phyloP scores from a whole-genome alignment of 805 yeast genomes.

The Yarrowia porcina region DNA sequence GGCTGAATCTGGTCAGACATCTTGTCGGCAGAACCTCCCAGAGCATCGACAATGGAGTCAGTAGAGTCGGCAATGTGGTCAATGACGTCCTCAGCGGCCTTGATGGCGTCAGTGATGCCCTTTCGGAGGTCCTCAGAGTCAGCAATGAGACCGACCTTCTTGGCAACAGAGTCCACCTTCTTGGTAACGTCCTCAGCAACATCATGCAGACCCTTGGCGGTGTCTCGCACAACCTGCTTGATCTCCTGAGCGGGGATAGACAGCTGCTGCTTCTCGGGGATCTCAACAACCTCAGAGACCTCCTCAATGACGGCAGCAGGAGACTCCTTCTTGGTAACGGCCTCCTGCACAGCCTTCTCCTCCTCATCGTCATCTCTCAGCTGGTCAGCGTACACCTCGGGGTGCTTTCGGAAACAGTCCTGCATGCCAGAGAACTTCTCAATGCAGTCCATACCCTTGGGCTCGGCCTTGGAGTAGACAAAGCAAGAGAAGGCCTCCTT shows the following conservation, averaged over 20 bases:
- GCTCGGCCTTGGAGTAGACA: constrained; percentile 88
- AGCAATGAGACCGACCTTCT: constrained; percentile 27
- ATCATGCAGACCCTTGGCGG: constrained; percentile 29
- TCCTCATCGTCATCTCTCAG: constrained; percentile 64
- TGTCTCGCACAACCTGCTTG: constrained; percentile 32
- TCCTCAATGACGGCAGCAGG: constrained; percentile 2
- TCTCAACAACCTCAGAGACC: constrained; percentile 11
- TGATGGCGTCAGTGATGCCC: constrained; percentile 3
- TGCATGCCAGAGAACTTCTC: constrained; percentile 90
- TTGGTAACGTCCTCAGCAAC: constrained; percentile 32
- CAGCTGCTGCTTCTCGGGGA: constrained; percentile 1
- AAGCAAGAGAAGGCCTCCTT: constrained; percentile 93
- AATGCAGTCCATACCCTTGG: constrained; percentile 94
- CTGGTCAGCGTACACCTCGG: constrained; percentile 92
- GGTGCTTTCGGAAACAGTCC: constrained; percentile 85
- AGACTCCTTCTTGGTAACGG: constrained; percentile 7
- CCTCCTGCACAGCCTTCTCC: constrained; percentile 27
- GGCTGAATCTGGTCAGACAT: neutral
- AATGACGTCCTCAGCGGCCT: constrained; percentile 18
- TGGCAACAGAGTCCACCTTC: constrained; percentile 27
- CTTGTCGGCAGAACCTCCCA: neutral
- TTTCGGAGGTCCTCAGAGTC: neutral
- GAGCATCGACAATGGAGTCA: constrained; percentile 21
- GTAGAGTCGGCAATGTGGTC: constrained; percentile 21
- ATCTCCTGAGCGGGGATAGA: constrained; percentile 3